These are phyloP conservation scores for Arabidopsis lyrata DNA, from an alignment of 441 rosid genomes.

Conservation along the genomic window DNA sequence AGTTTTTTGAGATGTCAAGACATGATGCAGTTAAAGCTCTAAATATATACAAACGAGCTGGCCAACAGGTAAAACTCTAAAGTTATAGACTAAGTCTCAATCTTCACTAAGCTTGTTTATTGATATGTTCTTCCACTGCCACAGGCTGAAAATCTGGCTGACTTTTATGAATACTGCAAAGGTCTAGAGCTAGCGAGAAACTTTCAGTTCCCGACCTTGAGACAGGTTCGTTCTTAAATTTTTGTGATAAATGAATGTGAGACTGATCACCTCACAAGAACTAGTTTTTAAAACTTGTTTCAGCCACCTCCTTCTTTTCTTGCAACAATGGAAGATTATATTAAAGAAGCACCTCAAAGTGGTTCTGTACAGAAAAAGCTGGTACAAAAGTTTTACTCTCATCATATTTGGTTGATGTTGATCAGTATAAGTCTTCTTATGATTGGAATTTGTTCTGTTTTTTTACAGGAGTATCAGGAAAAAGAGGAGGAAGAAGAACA, in stretches of 20 bases:
- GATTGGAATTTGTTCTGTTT: not conserved
- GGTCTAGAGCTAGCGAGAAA: slow-evolving; percentile 88
- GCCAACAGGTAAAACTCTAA: slow-evolving; percentile 73
- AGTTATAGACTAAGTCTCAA: slow-evolving; percentile 21
- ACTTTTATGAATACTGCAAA: slow-evolving; percentile 88
- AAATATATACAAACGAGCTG: slow-evolving; percentile 85
- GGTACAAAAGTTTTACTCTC: slow-evolving; percentile 49
- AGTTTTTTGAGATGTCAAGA: slow-evolving; percentile 99
- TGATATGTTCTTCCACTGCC: slow-evolving; percentile 6
- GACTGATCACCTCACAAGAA: slow-evolving; percentile 13
- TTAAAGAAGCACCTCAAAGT: slow-evolving; percentile 79
- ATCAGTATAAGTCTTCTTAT: not conserved
- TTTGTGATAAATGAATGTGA: slow-evolving; percentile 11
- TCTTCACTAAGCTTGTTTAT: slow-evolving; percentile 8
- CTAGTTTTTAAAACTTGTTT: slow-evolving; percentile 6
- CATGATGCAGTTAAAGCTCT: slow-evolving; percentile 85
- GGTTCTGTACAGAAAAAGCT: slow-evolving; percentile 72
- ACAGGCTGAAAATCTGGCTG: slow-evolving; percentile 87
- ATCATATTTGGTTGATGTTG: slow-evolving; percentile 13
- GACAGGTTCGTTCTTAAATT: slow-evolving; percentile 67
- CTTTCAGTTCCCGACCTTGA: slow-evolving; percentile 88
- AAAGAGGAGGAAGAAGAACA: slow-evolving; percentile 39
- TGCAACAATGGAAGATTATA: slow-evolving; percentile 96
- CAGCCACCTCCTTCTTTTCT: slow-evolving; percentile 96
- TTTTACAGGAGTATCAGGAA: slow-evolving; percentile 58